Evolutionary conservation across 805 yeast genomes (phyloP).

Genomic region (Ogataea trehaloabstinens): DNA sequence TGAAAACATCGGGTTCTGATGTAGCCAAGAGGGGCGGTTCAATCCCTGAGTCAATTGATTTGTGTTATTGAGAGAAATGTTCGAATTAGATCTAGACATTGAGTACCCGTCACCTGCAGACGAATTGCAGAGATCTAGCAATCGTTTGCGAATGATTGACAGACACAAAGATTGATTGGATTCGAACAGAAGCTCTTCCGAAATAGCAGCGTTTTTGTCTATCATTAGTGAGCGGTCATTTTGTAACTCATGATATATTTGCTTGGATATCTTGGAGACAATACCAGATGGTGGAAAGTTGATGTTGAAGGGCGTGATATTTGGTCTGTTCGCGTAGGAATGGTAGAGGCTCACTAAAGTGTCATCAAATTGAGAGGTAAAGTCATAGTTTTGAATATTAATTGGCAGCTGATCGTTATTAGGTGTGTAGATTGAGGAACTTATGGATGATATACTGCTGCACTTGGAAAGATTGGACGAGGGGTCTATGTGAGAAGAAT

Average conservation of each 20-base stretch:
- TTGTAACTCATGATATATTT: slow-evolving; percentile 38
- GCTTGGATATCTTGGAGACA: slow-evolving; percentile 56
- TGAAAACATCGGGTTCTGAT: slow-evolving; percentile 30
- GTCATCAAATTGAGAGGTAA: slow-evolving; percentile 41
- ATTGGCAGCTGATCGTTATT: slow-evolving; percentile 18
- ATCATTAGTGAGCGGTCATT: slow-evolving; percentile 20
- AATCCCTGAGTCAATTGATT: slow-evolving; percentile 4
- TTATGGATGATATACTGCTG: slow-evolving; percentile 23
- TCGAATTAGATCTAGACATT: slow-evolving; percentile 29
- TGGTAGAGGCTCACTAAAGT: slow-evolving; percentile 47
- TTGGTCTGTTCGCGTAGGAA: slow-evolving; percentile 51
- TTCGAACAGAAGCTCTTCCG: slow-evolving; percentile 29
- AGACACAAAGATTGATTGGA: slow-evolving; percentile 26
- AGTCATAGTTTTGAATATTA: slow-evolving; percentile 25
- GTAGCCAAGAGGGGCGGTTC: slow-evolving; percentile 36
- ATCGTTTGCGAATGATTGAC: slow-evolving; percentile 31
- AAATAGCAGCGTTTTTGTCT: slow-evolving; percentile 23
- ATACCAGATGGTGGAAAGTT: slow-evolving; percentile 68
- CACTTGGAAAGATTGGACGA: slow-evolving; percentile 14
- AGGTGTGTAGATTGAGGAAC: slow-evolving; percentile 18
- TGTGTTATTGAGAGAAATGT: slow-evolving; percentile 12
- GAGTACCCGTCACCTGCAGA: slow-evolving; percentile 17
- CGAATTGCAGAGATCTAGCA: slow-evolving; percentile 31
- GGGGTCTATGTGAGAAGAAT: slow-evolving; percentile 3
- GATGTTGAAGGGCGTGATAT: slow-evolving; percentile 65